These are phyloP conservation scores for Astrothelium subdiscretum DNA, from an alignment of 495 filamentous ascomycete species.

Conservation along the genomic window DNA sequence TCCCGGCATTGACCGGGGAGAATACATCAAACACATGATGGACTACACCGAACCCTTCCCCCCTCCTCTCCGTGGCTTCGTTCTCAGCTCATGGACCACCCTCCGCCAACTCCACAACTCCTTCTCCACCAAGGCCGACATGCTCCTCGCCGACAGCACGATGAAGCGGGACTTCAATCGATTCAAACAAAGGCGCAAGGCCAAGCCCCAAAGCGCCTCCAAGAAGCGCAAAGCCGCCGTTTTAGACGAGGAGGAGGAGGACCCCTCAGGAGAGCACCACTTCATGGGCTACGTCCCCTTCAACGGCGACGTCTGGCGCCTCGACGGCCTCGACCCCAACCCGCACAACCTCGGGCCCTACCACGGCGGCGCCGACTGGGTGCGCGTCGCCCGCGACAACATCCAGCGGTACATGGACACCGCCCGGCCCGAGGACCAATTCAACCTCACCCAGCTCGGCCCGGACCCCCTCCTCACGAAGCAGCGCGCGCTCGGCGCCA, in stretches of 20 bases:
- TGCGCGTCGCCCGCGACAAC: slow-evolving; percentile 30
- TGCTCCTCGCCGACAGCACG: slow-evolving; percentile 61
- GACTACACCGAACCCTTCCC: slow-evolving; percentile 53
- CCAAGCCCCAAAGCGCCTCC: slow-evolving; percentile 10
- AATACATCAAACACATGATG: slow-evolving; percentile 57
- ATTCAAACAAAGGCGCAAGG: slow-evolving; percentile 11
- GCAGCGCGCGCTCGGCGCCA: slow-evolving; percentile 33
- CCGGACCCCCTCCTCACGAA: slow-evolving; percentile 39
- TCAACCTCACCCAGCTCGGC: slow-evolving; percentile 43
- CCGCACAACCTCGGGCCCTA: slow-evolving; percentile 59
- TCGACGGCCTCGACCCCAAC: slow-evolving; percentile 72
- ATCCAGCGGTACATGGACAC: slow-evolving; percentile 38
- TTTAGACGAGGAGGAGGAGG: slow-evolving; percentile 30
- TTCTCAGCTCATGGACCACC: slow-evolving; percentile 60
- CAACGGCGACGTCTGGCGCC: slow-evolving; percentile 65
- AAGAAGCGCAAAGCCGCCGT: slow-evolving; percentile 2
- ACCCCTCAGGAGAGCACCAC: slow-evolving; percentile 41
- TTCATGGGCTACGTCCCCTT: slow-evolving; percentile 85
- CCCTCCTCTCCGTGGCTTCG: slow-evolving; percentile 62
- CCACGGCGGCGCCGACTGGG: slow-evolving; percentile 34
- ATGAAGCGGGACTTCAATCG: slow-evolving; percentile 24
- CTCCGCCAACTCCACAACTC: slow-evolving; percentile 78
- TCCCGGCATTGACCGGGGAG: slow-evolving; percentile 49
- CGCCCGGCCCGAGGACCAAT: slow-evolving; percentile 44
- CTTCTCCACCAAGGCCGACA: slow-evolving; percentile 70